A percentile compares a stretch with the other conserved stretches of the same genome.
These are phyloP conservation scores for Hypoxylon sp. DNA, from an alignment of 2,329 filamentous ascomycete species.

Conservation along the genomic window DNA sequence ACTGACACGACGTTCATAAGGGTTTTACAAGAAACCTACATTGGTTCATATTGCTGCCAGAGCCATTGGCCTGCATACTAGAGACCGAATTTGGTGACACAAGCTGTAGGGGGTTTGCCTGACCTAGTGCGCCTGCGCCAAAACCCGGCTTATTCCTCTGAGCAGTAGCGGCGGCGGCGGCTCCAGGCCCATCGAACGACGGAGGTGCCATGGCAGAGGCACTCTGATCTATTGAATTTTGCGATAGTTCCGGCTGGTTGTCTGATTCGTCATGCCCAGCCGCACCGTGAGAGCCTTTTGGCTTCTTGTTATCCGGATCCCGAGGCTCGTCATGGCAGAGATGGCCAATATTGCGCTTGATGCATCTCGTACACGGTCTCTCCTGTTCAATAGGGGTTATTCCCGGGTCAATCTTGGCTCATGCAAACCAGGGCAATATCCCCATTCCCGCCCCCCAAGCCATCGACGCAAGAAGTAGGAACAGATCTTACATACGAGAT, in stretches of 20 bases:
- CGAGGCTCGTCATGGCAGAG: slow-evolving; percentile 97
- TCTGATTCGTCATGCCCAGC: slow-evolving; percentile 70
- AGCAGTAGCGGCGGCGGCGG: too few relatives aligned
- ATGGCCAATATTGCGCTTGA: slow-evolving; percentile 98
- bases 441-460: slow-evolving; percentile 38
- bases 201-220: slow-evolving; percentile 66
- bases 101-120: slow-evolving; percentile 68
- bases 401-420: slow-evolving; percentile 48
- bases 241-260: slow-evolving; percentile 59
- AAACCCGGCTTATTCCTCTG: slow-evolving; percentile 56
- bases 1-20: slow-evolving; percentile 41
- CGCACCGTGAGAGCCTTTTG: slow-evolving; percentile 70
- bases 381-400: slow-evolving; percentile 66
- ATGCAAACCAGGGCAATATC: slow-evolving; percentile 39
- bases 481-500: slow-evolving; percentile 73
- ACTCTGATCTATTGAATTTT: slow-evolving; percentile 64
- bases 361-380: slow-evolving; percentile 94
- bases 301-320: slow-evolving; percentile 81
- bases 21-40: slow-evolving; percentile 68
- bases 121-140: slow-evolving; percentile 56
- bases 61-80: slow-evolving; percentile 69
- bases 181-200: slow-evolving; percentile 51
- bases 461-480: slow-evolving; percentile 44
- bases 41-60: slow-evolving; percentile 73
- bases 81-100: slow-evolving; percentile 76